phyloP scores from a whole-genome alignment of 768 basidiomycete species.

The Termitomyces sp. region DNA sequence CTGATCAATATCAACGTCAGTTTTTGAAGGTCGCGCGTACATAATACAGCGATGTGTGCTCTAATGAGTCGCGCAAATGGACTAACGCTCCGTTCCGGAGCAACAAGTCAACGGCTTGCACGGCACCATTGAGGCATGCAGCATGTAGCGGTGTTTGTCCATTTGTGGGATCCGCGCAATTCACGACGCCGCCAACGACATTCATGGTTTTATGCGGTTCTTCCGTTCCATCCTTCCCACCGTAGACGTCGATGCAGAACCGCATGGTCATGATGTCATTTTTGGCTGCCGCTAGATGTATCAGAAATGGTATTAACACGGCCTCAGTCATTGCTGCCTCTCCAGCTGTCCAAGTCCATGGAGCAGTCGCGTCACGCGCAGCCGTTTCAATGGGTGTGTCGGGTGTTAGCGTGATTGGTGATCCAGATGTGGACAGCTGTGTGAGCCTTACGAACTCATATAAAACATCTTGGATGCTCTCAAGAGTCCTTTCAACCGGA shows the following conservation, averaged over 20 bases:
- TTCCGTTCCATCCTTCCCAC: slow-evolving; percentile 20
- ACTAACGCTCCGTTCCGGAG: slow-evolving; percentile 77
- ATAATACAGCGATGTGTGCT: slow-evolving; percentile 84
- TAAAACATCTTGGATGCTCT: slow-evolving; percentile 62
- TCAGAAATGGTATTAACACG: slow-evolving; percentile 70
- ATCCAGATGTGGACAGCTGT: slow-evolving; percentile 31
- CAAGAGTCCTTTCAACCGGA: slow-evolving; percentile 45
- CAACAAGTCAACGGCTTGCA: slow-evolving; percentile 41
- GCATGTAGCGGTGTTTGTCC: slow-evolving; percentile 78
- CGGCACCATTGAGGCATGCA: slow-evolving; percentile 68
- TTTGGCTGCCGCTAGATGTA: slow-evolving; percentile 74
- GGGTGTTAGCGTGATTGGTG: slow-evolving; percentile 35
- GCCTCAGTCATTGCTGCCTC: slow-evolving; percentile 70
- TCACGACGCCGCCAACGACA: slow-evolving; percentile 68
- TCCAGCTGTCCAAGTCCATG: slow-evolving; percentile 77
- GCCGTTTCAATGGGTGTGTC: slow-evolving; percentile 32
- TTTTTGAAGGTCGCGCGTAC: slow-evolving; percentile 30
- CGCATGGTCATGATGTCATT: slow-evolving; percentile 62
- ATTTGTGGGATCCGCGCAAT: slow-evolving; percentile 66
- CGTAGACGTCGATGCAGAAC: slow-evolving; percentile 50
- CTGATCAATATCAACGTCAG: neutral
- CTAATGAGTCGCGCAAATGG: slow-evolving; percentile 74
- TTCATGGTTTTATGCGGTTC: slow-evolving; percentile 30
- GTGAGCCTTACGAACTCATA: slow-evolving; percentile 68
- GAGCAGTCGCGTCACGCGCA: slow-evolving; percentile 50